These are phyloP conservation scores for Punctularia strigosozonata DNA, from an alignment of 768 basidiomycete species.

Conservation along the genomic window DNA sequence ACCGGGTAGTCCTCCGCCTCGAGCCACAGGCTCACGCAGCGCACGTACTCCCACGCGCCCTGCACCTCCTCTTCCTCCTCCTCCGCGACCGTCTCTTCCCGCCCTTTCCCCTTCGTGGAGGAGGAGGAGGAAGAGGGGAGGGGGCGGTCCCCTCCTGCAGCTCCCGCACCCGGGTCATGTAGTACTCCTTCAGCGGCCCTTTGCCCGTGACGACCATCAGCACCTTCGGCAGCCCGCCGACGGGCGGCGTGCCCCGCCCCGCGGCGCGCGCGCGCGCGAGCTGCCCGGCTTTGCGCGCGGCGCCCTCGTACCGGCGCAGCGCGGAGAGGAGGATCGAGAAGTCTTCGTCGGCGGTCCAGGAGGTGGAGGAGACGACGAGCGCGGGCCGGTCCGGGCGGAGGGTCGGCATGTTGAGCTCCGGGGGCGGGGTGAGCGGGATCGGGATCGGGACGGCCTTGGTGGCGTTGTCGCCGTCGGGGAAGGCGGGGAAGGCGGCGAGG, in stretches of 20 bases:
- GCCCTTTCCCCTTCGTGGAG: too few relatives aligned
- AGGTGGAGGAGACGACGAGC: slow-evolving; percentile 82
- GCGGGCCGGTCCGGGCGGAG: slow-evolving; percentile 69
- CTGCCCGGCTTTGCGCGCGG: slow-evolving; percentile 28
- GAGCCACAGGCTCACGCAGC: slow-evolving; percentile 78
- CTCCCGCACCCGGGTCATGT: slow-evolving; percentile 56
- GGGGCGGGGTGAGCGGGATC: too few relatives aligned
- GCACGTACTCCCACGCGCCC: slow-evolving; percentile 57
- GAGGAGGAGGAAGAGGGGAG: too few relatives aligned
- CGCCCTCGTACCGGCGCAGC: slow-evolving; percentile 62
- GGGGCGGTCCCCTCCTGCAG: slow-evolving; percentile 43
- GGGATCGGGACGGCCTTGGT: too few relatives aligned
- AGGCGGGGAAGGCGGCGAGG: slow-evolving; percentile 11
- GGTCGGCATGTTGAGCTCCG: slow-evolving; percentile 25
- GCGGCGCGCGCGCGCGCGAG: slow-evolving; percentile 13
- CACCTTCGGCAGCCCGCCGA: slow-evolving; percentile 52
- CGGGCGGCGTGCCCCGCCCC: slow-evolving; percentile 1
- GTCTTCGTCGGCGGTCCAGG: slow-evolving; percentile 97
- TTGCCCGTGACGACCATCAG: slow-evolving; percentile 86
- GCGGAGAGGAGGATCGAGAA: slow-evolving; percentile 77
- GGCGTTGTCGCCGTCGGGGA: slow-evolving; percentile 5
- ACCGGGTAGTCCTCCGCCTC: slow-evolving; percentile 84
- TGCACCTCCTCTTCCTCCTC: slow-evolving; percentile 8
- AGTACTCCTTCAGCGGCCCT: slow-evolving; percentile 62
- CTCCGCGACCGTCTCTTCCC: too few relatives aligned